These are phyloP conservation scores for Kregervanrija fluxuum DNA, from an alignment of 805 yeast genomes.

Conservation along the genomic window DNA sequence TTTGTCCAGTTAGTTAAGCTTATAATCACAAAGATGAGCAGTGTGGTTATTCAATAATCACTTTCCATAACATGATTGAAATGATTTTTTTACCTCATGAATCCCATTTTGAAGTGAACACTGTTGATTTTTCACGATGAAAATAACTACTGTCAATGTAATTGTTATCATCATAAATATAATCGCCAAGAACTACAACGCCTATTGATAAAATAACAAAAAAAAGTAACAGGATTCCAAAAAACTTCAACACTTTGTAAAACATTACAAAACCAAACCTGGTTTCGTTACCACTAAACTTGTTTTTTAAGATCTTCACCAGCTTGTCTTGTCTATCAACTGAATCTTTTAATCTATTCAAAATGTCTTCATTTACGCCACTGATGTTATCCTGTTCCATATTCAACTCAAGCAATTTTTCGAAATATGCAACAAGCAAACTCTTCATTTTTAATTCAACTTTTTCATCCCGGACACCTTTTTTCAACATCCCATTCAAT, in stretches of 20 bases:
- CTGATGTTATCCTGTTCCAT: not conserved
- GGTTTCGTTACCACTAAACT: slow-evolving; percentile 3
- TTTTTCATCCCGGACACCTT: slow-evolving; percentile 1
- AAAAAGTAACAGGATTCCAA: no score
- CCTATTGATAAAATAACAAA: no score
- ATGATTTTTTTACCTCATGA: no score
- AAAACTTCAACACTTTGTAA: no score
- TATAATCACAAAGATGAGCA: no score
- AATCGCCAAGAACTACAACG: not conserved
- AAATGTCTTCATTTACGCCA: not conserved
- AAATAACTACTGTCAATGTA: not conserved
- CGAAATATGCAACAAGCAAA: slow-evolving; percentile 5
- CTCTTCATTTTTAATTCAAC: slow-evolving; percentile 4
- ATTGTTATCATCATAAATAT: not conserved
- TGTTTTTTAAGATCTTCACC: slow-evolving; percentile 8
- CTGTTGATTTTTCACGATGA: no score
- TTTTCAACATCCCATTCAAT: slow-evolving; percentile 1
- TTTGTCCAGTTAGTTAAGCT: no score
- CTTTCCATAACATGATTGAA: no score
- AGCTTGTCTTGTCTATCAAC: slow-evolving; percentile 14
- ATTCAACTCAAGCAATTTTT: slow-evolving; percentile 1
- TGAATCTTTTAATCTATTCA: slow-evolving; percentile 3
- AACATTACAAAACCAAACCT: not conserved
- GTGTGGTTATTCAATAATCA: no score
- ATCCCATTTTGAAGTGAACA: no score